Base-by-base conservation (phyloP, 176 grass and related monocot species). In the Triticum monococcum region DNA sequence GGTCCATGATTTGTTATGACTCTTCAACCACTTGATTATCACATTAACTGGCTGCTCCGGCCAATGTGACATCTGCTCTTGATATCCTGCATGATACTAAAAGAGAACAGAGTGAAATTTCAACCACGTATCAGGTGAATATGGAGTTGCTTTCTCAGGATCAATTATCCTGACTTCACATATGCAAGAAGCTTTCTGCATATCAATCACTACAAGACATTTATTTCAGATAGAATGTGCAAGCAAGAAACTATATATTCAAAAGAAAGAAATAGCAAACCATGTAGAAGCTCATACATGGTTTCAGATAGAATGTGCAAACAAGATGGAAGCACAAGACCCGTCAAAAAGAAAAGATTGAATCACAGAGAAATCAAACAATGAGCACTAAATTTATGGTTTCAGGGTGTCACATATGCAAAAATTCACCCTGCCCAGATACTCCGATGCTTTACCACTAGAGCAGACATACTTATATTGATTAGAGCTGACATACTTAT, bases 31-130 rank as follows among this genome's bases (percentile, higher is more conserved):
- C 73, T 86, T 94, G 46, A 92, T 91, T 68, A 98, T 96, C 38
- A 91, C 78, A 81, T 96, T 96, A 63, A 96, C 94, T 46, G 97
- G 97, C 59, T 92, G 88, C 67, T 96, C 92, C 72, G 97, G 97
- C 97, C 97, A 98, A 83, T 74, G 94, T 31, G 92, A 87, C 97
- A 98, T 96, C 81, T 98, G 94, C 23, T 96, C 90, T 88, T 87
- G 88, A 83, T 98, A 98, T 90, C 97, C 97, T 98, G 94, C 76
- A 82, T 98, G 97, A 91, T 98, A 98, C 97, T 98, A 88, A 86
- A 94, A 54, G 24, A 83, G 12, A 85, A 67, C 48, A 92, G 40
- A 18, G n/a, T 83, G n/a, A 84, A 78, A 77, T 73, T 12, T 76
- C 28, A 85, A 70, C 63, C 30, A 66, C 13, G 2, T 63, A 90